Percentiles rank a stretch among this genome's conserved stretches.
Evolutionary conservation across 1,139 yeast species (phyloP).

Genomic region (Candida albicans): DNA sequence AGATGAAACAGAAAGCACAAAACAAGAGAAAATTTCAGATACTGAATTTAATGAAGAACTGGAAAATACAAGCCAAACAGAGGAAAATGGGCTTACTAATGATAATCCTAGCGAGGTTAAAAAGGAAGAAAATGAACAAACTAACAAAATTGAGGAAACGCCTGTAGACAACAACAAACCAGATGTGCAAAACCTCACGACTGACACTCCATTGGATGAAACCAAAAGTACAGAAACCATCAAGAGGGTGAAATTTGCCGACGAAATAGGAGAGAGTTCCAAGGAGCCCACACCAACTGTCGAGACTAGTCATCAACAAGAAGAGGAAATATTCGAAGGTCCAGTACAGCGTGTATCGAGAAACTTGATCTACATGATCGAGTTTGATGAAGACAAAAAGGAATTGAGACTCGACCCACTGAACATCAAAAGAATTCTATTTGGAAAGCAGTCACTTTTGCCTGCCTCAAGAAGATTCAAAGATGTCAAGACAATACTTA

Average conservation of each 20-base stretch:
- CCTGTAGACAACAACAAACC: background rate
- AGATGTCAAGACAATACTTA: constrained; percentile 54
- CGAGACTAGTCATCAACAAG: constrained; percentile 5
- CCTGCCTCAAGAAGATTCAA: constrained; percentile 55
- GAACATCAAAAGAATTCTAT: constrained; percentile 45
- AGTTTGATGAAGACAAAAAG: constrained; percentile 37
- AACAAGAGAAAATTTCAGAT: too few species aligned
- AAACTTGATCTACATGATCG: constrained; percentile 48
- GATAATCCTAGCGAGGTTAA: background rate
- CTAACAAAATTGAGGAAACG: background rate
- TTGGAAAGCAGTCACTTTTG: constrained; percentile 60
- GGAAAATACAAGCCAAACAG: too few species aligned
- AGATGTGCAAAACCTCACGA: background rate
- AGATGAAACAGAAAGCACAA: too few species aligned
- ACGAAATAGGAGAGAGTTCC: constrained; percentile 17
- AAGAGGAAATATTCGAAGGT: constrained; percentile 51
- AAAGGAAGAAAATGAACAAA: background rate
- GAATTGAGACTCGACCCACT: constrained; percentile 23
- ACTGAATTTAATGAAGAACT: too few species aligned
- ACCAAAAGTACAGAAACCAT: constrained; percentile 8
- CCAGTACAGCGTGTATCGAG: constrained; percentile 61
- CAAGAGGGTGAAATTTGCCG: constrained; percentile 34
- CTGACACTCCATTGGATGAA: constrained; percentile 5
- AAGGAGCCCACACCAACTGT: constrained; percentile 2
- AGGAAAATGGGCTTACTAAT: background rate